Base-by-base conservation (phyloP, 768 basidiomycete species). In the Lactarius quietus region DNA sequence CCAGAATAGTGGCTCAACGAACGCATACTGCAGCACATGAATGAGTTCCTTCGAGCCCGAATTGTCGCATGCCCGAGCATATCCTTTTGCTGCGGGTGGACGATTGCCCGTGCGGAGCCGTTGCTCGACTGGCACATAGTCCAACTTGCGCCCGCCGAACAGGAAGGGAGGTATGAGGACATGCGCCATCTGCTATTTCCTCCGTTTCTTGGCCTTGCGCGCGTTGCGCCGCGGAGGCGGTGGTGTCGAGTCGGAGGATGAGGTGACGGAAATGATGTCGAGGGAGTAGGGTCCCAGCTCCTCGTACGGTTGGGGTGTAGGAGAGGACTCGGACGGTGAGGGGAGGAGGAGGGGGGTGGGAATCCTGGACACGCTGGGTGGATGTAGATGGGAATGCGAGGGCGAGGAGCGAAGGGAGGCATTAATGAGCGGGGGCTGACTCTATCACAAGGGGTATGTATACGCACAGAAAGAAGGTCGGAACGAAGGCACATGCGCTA, bases 211-310 rank as follows among this genome's bases (percentile, higher is more conserved):
- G 20, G 18, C 14, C 28, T 59, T 59, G 36, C 38, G 55, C 17
- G 6, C 3, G 14, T 18, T 61, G 17, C 36, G 59, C 9, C 43
- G 59, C 12, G 10, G 45, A n/a, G n/a, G 64, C 2, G 29, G 41
- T 3, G n/a, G 43, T 12, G 35, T 54, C 6, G 31, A 26, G 1
- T 41, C 39, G 12, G 65, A 57, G 0, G 56, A 53, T 20, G 65
- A 62, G 8, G 31, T 3, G 3, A 66, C 43, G 31, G 43, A 62
- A 41, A 66, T 66, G 7, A 62, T n/a, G 10, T 62, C 64, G 12
- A 29, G 48, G 1, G 18, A 18, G n/a, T 65, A 31, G 26, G 6
- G 15, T 28, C 56, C 1, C 33, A 23, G 35, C 18, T 29, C 23
- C 41, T 31, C 28, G 12, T 31, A 12, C 4, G 52, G 38, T 48